Conservation (phyloP, 805 yeast species). For the Sungouiozyma ichnusensis region DNA sequence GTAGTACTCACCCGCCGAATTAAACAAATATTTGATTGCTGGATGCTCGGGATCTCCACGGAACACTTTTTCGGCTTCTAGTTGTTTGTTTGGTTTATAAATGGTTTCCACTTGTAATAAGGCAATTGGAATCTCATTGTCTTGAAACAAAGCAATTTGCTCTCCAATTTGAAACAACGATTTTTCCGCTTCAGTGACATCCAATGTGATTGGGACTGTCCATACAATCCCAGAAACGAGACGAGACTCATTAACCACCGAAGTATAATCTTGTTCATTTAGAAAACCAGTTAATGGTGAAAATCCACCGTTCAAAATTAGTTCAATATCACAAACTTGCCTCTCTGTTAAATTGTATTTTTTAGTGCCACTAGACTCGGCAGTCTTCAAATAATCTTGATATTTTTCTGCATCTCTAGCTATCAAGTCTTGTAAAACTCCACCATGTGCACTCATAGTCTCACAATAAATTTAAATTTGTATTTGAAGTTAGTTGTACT, state of each 20-base stretch:
- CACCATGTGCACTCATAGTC: slow-evolving; percentile 85
- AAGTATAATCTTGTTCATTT: slow-evolving; percentile 49
- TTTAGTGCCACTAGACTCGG: slow-evolving; percentile 20
- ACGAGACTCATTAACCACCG: slow-evolving; percentile 60
- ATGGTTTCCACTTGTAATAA: slow-evolving; percentile 70
- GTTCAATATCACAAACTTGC: slow-evolving; percentile 87
- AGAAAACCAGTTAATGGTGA: slow-evolving; percentile 68
- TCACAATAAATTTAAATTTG: too few relatives aligned
- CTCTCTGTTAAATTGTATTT: slow-evolving; percentile 51
- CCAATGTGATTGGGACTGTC: slow-evolving; percentile 90
- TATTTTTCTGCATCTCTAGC: slow-evolving; percentile 65
- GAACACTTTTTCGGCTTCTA: slow-evolving; percentile 78
- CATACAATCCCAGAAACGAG: slow-evolving; percentile 69
- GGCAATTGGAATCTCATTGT: slow-evolving; percentile 71
- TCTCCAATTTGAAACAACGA: slow-evolving; percentile 40
- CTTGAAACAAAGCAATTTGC: slow-evolving; percentile 66
- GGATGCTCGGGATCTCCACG: slow-evolving; percentile 98
- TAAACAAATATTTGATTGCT: slow-evolving; percentile 63
- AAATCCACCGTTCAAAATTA: slow-evolving; percentile 88
- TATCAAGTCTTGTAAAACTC: slow-evolving; percentile 72
- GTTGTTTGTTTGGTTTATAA: slow-evolving; percentile 67
- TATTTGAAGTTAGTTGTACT: too few relatives aligned
- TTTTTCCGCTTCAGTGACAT: slow-evolving; percentile 47
- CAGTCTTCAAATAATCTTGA: slow-evolving; percentile 37
- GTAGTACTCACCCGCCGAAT: slow-evolving; percentile 72